Percentiles rank a stretch among this genome's conserved stretches.
phyloP scores from a whole-genome alignment of 495 filamentous ascomycete genomes.

The Aspergillus bertholletiae region DNA sequence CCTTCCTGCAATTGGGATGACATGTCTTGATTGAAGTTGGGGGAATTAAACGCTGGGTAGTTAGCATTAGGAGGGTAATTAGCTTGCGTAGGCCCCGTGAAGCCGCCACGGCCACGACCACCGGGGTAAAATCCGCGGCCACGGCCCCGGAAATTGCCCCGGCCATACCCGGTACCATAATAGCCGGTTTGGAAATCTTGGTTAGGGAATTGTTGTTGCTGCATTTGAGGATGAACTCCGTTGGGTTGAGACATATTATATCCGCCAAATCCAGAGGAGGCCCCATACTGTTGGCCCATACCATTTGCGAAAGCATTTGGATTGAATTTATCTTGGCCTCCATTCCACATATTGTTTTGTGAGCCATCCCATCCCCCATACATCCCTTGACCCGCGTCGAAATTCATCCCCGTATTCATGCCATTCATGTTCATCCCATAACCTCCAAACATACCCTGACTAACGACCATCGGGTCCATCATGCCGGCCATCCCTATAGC shows the following conservation, averaged over 20 bases:
- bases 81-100: slow-evolving; percentile 34
- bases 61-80: slow-evolving; percentile 36
- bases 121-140: slow-evolving; percentile 54
- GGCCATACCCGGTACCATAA: slow-evolving; percentile 49
- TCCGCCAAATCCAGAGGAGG: slow-evolving; percentile 73
- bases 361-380: slow-evolving; percentile 63
- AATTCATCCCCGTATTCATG: slow-evolving; percentile 80
- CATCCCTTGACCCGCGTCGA: slow-evolving; percentile 59
- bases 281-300: slow-evolving; percentile 80
- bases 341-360: slow-evolving; percentile 68
- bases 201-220: slow-evolving; percentile 49
- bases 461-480: slow-evolving; percentile 87
- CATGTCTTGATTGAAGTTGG: slow-evolving; percentile 18
- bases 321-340: slow-evolving; percentile 65
- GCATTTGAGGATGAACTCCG: slow-evolving; percentile 53
- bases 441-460: slow-evolving; percentile 83
- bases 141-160: slow-evolving; percentile 62
- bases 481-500: slow-evolving; percentile 68
- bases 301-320: slow-evolving; percentile 71
- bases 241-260: slow-evolving; percentile 63
- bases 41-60: slow-evolving; percentile 22
- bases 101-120: slow-evolving; percentile 54
- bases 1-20: slow-evolving; percentile 25
- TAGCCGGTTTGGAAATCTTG: slow-evolving; percentile 63
- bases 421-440: slow-evolving; percentile 90